Evolutionary conservation across 2,329 filamentous ascomycete species (phyloP), one percentile per base, ranked within the genome.

Genomic region (Verticillium zaregamsianum): DNA sequence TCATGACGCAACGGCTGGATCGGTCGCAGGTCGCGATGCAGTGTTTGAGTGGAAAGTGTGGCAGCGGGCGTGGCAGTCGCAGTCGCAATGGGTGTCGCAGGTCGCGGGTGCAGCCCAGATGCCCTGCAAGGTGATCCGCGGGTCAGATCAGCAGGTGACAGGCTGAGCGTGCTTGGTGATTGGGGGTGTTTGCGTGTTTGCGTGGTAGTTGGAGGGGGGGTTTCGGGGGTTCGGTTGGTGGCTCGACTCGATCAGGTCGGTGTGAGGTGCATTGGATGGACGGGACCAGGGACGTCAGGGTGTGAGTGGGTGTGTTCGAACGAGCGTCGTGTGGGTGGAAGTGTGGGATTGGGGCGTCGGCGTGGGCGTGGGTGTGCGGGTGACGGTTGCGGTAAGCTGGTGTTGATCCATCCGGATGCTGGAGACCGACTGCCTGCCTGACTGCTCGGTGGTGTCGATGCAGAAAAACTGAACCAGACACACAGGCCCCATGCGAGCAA

Each of bases 1-100:
- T 55, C 59, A 60, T 60, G 59, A 60, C 59, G 59, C 59, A 60
- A 60, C 59, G 57, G 23, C 57, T 17, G 57, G 45, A 52, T 57
- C 17, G 55, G 40, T 39, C 45, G 57, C 37, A 11, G 25, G 57
- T 28, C 57, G 57, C 57, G 57, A 58, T 58, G 57, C 57, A 58
- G 57, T 52, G 45, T 52, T 52, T 52, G 45, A n/a, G 57, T 58
- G 57, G 25, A 28, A 45, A 7, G 56, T 45, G 35, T 28, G 37
- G 17, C 35, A 58, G 57, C 17, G 37, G 57, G 40, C 20, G 40
- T 49, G 45, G 45, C 17, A 40, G 37, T 40, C 37, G 37, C 45
- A 52, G 45, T 52, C 45, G 20, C 45, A 52, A 35, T 35, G 9
- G 33, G 9, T 14, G 20, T 52, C 45, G 45, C 20, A 20, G 45